Conservation (phyloP, 2,329 filamentous ascomycete species). For the Fusarium proliferatum region DNA sequence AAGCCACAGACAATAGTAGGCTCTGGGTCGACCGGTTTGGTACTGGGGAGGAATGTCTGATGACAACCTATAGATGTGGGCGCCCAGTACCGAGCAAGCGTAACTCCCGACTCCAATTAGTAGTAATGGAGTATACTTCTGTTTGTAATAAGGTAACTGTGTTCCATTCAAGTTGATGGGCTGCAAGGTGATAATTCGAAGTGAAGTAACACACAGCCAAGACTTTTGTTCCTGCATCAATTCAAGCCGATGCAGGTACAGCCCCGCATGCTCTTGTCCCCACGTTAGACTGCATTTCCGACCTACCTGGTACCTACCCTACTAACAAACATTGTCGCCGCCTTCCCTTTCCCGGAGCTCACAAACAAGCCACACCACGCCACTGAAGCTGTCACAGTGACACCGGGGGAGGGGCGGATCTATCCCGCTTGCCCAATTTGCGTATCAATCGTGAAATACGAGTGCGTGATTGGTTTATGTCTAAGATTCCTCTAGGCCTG, state of each 20-base stretch:
- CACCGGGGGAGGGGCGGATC: conserved; percentile 10
- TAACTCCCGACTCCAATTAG: not conserved
- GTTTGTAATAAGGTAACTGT: not conserved
- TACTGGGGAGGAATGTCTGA: conserved; percentile 27
- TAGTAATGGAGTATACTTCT: not conserved
- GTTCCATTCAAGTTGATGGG: not conserved
- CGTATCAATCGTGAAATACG: not conserved
- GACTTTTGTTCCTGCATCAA: not conserved
- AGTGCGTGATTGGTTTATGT: conserved; percentile 1
- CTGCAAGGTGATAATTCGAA: not conserved
- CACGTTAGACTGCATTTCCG: not conserved
- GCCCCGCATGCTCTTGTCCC: conserved; percentile 17
- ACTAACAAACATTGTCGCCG: not conserved
- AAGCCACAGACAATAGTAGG: conserved; percentile 3
- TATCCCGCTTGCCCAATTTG: conserved; percentile 32
- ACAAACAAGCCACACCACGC: conserved; percentile 20
- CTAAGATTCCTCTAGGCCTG: conserved; percentile 7
- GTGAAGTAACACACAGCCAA: not conserved
- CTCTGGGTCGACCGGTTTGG: conserved; percentile 4
- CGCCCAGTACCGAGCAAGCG: not conserved
- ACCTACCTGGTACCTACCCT: not conserved
- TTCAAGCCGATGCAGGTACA: conserved; percentile 4
- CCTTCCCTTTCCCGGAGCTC: conserved; percentile 29
- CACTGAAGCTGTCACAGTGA: conserved; percentile 21
- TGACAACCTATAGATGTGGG: conserved; percentile 6